phyloP scores from a whole-genome alignment of 2,329 filamentous ascomycete species.

The Akanthomyces dipterigenus region DNA sequence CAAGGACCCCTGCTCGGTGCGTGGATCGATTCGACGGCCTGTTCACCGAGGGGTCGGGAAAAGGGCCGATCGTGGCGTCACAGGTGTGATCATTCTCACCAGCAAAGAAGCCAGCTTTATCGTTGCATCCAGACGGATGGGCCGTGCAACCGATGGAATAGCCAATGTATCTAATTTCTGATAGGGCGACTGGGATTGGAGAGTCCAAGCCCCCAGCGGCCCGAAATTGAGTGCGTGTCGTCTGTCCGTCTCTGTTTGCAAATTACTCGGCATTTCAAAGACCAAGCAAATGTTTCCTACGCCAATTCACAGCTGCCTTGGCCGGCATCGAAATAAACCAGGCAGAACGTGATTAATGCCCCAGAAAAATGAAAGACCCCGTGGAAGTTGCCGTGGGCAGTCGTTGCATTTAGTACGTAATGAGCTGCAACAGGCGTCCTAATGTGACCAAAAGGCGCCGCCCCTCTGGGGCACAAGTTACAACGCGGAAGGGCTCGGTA shows the following conservation, averaged over 20 bases:
- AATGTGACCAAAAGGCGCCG: not conserved
- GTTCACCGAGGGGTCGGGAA: not conserved
- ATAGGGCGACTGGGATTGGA: not conserved
- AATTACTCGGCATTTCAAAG: not conserved
- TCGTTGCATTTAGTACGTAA: conserved; percentile 6
- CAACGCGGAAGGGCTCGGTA: conserved; percentile 1
- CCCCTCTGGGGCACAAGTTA: not conserved
- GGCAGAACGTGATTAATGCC: not conserved
- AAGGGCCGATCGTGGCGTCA: conserved; percentile 8
- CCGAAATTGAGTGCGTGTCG: not conserved
- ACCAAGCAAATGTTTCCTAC: too few species aligned
- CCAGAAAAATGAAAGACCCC: not conserved
- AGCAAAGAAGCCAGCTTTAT: not conserved
- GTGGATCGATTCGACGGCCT: not conserved
- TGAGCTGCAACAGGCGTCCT: conserved; percentile 5
- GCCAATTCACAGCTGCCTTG: not conserved
- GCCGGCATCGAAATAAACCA: not conserved
- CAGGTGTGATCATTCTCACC: not conserved
- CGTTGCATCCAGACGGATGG: not conserved
- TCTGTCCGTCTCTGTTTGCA: not conserved
- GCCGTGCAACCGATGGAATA: not conserved
- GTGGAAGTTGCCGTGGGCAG: not conserved
- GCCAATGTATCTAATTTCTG: not conserved
- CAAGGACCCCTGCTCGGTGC: not conserved
- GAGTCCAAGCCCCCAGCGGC: not conserved